These are phyloP conservation scores for Setomelanomma holmii DNA, from an alignment of 2,329 filamentous ascomycete genomes.

Conservation along the genomic window DNA sequence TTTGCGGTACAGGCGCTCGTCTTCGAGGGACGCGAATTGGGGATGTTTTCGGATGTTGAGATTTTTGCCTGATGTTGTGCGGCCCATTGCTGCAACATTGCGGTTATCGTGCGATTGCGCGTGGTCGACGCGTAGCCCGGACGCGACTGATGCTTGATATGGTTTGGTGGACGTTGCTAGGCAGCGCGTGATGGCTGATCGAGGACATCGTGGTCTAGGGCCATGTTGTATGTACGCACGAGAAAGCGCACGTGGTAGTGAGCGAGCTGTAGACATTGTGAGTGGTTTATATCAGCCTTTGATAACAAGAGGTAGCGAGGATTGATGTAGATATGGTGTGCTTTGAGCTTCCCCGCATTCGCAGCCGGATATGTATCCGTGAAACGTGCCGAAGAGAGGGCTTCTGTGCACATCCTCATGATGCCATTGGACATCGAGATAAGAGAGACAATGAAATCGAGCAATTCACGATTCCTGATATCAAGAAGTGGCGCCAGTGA, in stretches of 20 bases:
- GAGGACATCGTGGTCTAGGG: neutral
- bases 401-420: too few species aligned
- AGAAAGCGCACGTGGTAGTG: neutral
- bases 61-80: conserved; percentile 54
- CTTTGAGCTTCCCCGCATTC: neutral
- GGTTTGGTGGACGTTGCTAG: conserved; percentile 20
- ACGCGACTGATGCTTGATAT: conserved; percentile 23
- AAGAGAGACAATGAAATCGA: too few species aligned
- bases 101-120: conserved; percentile 51
- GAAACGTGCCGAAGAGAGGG: too few species aligned
- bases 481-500: too few species aligned
- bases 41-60: conserved; percentile 57
- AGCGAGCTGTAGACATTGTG: neutral
- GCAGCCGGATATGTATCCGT: neutral
- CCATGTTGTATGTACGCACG: too few species aligned
- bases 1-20: conserved; percentile 53
- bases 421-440: too few species aligned
- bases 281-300: neutral
- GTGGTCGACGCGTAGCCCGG: conserved; percentile 33
- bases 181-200: conserved; percentile 1
- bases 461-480: too few species aligned
- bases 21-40: conserved; percentile 47
- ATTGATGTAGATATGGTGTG: neutral
- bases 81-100: conserved; percentile 55
- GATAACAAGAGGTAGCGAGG: neutral